Base-by-base conservation (phyloP, 2,329 filamentous ascomycete genomes). In the Fusarium ramigenum region DNA sequence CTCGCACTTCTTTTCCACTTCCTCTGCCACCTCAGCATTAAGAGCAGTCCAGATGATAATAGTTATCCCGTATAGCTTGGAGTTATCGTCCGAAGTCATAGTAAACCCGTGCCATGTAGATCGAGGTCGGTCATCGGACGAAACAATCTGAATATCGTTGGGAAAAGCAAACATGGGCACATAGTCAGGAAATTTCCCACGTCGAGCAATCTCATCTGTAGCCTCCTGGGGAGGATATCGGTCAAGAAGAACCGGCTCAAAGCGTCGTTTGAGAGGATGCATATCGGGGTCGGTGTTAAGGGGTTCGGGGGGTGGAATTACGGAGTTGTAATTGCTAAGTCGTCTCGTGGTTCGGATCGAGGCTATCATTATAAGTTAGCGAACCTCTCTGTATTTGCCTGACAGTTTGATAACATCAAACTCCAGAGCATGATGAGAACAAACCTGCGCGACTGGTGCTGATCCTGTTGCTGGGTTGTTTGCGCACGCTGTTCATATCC, bases 51-150 rank as follows among this genome's bases (percentile, higher is more conserved):
- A 99, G 46, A 98, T 89, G 61, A 95, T 97, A 62, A 98, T 88
- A 70, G 93, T 95, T 66, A 98, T 93, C 39, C 95, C 96, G 79
- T 98, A 96, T 25, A 98, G 87, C 81, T 96, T 97, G 62, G 94
- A 93, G 77, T 94, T 96, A 80, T 98, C 95, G 63, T 93, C 93
- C 28, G 93, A 93, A 5, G 96, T 99, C 96, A 99, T 98, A 70
- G 94, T 95, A 80, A 99, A 99, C 54, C 96, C 96, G 83, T 99
- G 96, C 96, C 96, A 99, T 30, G 95, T 98, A n/a, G 96, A 96
- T 70, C 95, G 89, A 2, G 96, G 96, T 70, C 95, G 89, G 80
- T 97, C 94, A 79, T 99, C 96, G 3, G 95, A 95, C 3, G 96
- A 98, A 15, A 98, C 94, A 59, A 99, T 96, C 72, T 95, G 95